Base-by-base conservation (phyloP, 257 asterid genomes). In the Cruciata laevipes region DNA sequence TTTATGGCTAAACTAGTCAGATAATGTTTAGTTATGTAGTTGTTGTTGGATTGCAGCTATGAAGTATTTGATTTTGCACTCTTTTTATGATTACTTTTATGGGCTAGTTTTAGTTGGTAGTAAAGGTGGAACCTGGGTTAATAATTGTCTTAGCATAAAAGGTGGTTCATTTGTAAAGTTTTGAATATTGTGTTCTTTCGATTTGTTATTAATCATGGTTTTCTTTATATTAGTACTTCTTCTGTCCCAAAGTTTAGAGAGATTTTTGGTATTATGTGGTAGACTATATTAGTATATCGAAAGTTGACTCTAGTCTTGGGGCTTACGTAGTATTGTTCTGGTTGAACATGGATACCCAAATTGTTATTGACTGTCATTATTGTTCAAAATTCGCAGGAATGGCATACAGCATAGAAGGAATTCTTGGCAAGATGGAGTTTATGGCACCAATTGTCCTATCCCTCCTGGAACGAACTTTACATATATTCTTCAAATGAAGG, bases 371-470 rank as follows among this genome's bases (percentile, higher is more conserved):
- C 42, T 37, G 30, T 69, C 9, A n/a, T 12, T 4, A 9, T 27
- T 17, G 18, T 42, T 32, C 5, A n/a, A 6, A 27, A 49, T 30
- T 24, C 13, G 32, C 69, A 82, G 87, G 87, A 71, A 79, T 4
- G 87, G 84, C 12, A 65, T 82, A 27, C 84, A 79, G 51, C 81
- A 77, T 57, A 82, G 84, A 63, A 75, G 81, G 66, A 82, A 79
- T 59, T 79, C 87, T 10, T 82, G 81, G 81, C 84, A 82, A 52
- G 87, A 82, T 67, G 87, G 87, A 40, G 84, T 82, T 5, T 71
- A 69, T 32, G 87, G 87, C 37, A 82, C 87, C 30, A 82, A 73
- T 56, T 82, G 87, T 51, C 83, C 84, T 3, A 82, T 82, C 60
- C 87, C 81, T 33, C 84, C 87, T 4, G 84, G 87, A 7, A 67